Conservation (phyloP, 305 asterid genomes). For the Fraxinus floribunda region DNA sequence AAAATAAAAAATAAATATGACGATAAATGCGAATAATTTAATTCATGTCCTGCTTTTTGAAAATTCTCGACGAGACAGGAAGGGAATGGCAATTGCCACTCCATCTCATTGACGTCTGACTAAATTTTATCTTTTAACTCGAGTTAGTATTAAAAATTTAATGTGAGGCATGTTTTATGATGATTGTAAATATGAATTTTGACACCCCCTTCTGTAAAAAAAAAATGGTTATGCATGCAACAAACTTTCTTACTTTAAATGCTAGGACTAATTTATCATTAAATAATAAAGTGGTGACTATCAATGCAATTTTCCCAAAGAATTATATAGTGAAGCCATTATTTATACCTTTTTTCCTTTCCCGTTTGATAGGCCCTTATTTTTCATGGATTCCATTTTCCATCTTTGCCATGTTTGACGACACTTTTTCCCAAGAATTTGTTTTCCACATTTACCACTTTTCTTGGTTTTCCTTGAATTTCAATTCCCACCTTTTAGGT, state of each 20-base stretch:
- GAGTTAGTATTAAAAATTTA: too few species aligned
- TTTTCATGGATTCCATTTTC: too few species aligned
- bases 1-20: too few species aligned
- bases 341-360: too few species aligned
- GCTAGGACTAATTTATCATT: background rate
- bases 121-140: background rate
- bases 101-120: background rate
- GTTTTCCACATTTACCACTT: too few species aligned
- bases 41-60: background rate
- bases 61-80: background rate
- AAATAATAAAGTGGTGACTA: background rate
- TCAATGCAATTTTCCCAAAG: background rate
- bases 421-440: too few species aligned
- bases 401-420: too few species aligned
- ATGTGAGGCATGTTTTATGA: background rate
- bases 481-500: too few species aligned
- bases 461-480: too few species aligned
- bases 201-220: background rate
- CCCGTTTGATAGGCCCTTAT: too few species aligned
- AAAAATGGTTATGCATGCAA: background rate
- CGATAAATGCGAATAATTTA: too few species aligned
- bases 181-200: background rate
- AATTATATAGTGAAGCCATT: background rate
- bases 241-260: background rate
- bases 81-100: background rate